A percentile compares a stretch with the other conserved stretches of the same genome.
phyloP scores from a whole-genome alignment of 495 filamentous ascomycete species.

The Penicillium cinerascens region DNA sequence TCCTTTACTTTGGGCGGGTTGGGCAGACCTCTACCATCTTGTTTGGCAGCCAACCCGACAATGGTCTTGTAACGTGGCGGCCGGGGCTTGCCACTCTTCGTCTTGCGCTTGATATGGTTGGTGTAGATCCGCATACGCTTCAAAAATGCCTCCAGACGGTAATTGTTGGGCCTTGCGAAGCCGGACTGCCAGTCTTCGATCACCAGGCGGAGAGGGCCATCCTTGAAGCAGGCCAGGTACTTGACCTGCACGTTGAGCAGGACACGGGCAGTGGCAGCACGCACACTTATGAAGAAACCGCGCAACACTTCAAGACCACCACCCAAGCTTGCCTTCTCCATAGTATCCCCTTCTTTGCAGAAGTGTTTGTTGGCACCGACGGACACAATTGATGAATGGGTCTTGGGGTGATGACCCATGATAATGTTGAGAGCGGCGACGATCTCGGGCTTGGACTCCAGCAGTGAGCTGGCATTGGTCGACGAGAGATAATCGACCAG shows the following conservation, averaged over 20 bases:
- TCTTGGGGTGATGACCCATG: conserved; percentile 38
- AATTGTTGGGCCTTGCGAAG: conserved; percentile 3
- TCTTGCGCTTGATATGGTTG: conserved; percentile 36
- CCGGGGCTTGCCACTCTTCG: conserved; percentile 30
- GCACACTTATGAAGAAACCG: conserved; percentile 66
- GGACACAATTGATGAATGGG: conserved; percentile 27
- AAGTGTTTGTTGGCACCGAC: conserved; percentile 42
- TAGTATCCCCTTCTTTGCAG: conserved; percentile 18
- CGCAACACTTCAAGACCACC: conserved; percentile 51
- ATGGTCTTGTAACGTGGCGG: conserved; percentile 43
- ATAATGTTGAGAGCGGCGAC: conserved; percentile 56
- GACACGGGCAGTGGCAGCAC: conserved; percentile 59
- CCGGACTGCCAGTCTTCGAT: conserved; percentile 19
- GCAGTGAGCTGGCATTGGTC: conserved; percentile 37
- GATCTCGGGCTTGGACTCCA: conserved; percentile 34
- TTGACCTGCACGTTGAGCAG: conserved; percentile 59
- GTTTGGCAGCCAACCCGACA: conserved; percentile 38
- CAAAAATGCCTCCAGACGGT: conserved; percentile 43
- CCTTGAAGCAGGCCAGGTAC: conserved; percentile 39
- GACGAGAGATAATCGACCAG: conserved; percentile 54
- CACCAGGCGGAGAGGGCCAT: conserved; percentile 25
- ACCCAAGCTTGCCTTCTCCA: conserved; percentile 32
- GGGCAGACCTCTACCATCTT: conserved; percentile 31
- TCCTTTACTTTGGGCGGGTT: conserved; percentile 32
- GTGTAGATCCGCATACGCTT: conserved; percentile 39